Percentiles rank a stretch among this genome's conserved stretches.
phyloP scores from a whole-genome alignment of 495 filamentous ascomycete species.

The Friedmanniomyces endolithicus region DNA sequence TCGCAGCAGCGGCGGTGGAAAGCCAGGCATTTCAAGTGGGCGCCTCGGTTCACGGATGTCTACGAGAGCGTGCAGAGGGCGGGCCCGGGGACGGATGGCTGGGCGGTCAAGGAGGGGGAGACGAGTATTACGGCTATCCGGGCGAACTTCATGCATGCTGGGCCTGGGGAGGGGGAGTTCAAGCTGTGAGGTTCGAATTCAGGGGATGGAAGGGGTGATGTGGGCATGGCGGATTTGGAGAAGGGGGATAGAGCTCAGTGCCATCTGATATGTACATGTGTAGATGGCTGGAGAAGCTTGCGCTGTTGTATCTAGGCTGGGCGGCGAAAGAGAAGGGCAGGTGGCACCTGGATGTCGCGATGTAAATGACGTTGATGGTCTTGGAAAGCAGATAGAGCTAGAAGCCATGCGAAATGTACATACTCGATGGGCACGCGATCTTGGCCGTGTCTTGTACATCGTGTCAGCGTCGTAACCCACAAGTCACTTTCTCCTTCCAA shows the following conservation, averaged over 20 bases:
- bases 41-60: slow-evolving; percentile 75
- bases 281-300: too few relatives aligned
- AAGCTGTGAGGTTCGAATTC: slow-evolving; percentile 46
- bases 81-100: slow-evolving; percentile 81
- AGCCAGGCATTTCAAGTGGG: slow-evolving; percentile 90
- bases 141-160: slow-evolving; percentile 80
- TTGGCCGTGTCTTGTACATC: too few relatives aligned
- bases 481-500: too few relatives aligned
- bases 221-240: neutral
- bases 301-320: too few relatives aligned
- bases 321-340: too few relatives aligned
- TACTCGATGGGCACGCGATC: too few relatives aligned
- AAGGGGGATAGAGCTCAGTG: too few relatives aligned
- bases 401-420: neutral
- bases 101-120: slow-evolving; percentile 77
- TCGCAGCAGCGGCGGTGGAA: slow-evolving; percentile 1
- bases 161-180: slow-evolving; percentile 55
- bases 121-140: slow-evolving; percentile 85
- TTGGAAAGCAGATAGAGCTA: neutral
- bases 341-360: too few relatives aligned
- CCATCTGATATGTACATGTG: too few relatives aligned
- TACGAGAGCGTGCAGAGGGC: slow-evolving; percentile 69
- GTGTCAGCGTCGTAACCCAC: too few relatives aligned
- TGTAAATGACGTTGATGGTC: too few relatives aligned
- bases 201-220: slow-evolving; percentile 29